These are phyloP conservation scores for Gaertneriomyces sp. DNA, from an alignment of 192 early-diverging fungal species.

Conservation along the genomic window DNA sequence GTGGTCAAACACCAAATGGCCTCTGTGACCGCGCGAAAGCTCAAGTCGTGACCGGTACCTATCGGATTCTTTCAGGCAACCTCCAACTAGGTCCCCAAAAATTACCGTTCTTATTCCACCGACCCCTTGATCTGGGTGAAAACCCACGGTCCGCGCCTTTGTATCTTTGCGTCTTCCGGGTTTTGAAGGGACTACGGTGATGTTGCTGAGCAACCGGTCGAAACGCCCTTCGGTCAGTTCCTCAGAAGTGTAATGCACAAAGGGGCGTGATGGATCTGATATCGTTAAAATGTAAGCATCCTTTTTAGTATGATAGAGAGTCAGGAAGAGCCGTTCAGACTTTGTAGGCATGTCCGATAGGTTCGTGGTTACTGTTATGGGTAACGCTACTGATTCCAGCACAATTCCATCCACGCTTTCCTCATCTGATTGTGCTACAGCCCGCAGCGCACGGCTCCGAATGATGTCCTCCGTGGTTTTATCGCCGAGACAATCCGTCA, in stretches of 20 bases:
- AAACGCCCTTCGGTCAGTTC: slow-evolving; percentile 27
- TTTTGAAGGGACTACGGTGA: background rate
- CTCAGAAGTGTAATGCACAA: slow-evolving; percentile 37
- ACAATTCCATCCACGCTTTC: too few relatives aligned
- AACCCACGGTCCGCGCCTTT: slow-evolving; percentile 13
- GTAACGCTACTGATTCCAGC: too few relatives aligned
- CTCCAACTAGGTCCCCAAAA: slow-evolving; percentile 22
- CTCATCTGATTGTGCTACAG: too few relatives aligned
- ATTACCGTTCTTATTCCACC: slow-evolving; percentile 31
- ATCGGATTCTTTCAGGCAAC: slow-evolving; percentile 12
- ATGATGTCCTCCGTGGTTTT: too few relatives aligned
- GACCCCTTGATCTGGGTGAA: slow-evolving; percentile 28
- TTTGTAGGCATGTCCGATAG: too few relatives aligned
- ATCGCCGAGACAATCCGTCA: background rate
- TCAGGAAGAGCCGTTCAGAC: too few relatives aligned
- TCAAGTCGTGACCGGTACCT: slow-evolving; percentile 27
- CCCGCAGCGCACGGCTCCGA: too few relatives aligned
- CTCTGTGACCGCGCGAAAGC: background rate
- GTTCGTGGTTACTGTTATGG: too few relatives aligned
- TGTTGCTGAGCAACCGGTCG: background rate
- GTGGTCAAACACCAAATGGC: background rate
- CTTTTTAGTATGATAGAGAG: too few relatives aligned
- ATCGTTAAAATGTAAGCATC: slow-evolving; percentile 8
- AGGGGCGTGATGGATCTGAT: slow-evolving; percentile 11
- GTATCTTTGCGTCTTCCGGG: background rate